Evolutionary conservation across 768 basidiomycete species (phyloP), one percentile per base, ranked within the genome.

Genomic region (Tulasnella sp.): DNA sequence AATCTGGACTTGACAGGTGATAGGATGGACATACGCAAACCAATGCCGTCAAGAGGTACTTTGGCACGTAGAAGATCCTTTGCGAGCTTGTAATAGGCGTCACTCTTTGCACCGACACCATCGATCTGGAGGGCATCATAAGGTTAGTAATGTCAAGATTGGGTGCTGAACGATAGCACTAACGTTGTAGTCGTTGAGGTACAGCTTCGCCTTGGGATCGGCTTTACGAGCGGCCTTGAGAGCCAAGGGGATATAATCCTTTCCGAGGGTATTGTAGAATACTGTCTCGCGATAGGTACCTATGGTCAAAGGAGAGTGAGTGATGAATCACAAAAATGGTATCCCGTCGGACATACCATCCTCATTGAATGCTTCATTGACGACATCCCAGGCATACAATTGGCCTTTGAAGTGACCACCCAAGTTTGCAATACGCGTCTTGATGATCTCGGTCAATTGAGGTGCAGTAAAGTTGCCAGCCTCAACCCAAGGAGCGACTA

Each of bases 281-380:
- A 54, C 48, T 10, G 33, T 51, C 20, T 43, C 22, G 37, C 53
- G 48, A 22, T 48, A 42, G n/a, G 53, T 40, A 33, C 53, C 53
- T 48, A n/a, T 54, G 47, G 44, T 53, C 16, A 12, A 35, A 35
- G 6, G 10, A n/a, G n/a, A 43, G 16, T 20, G 15, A 35, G 12
- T 25, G 12, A 44, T 20, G 10, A 22, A 22, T 15, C 15, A 5
- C 29, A 19, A 19, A 7, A 39, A 15, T 15, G 12, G 8, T 31
- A 10, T 10, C 24, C 22, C 6, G 22, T 50, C 16, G 40, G 6
- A 50, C 24, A 15, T 3, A 15, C 54, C 6, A 12, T 37, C 12
- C 20, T 35, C 50, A 27, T 54, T 49, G 37, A 54, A 54, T 15
- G 35, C 53, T 29, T 54, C 53, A 33, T 54, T 54, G 27, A 54